These are phyloP conservation scores for Yamadazyma laniorum DNA, from an alignment of 805 yeast species.

Conservation along the genomic window DNA sequence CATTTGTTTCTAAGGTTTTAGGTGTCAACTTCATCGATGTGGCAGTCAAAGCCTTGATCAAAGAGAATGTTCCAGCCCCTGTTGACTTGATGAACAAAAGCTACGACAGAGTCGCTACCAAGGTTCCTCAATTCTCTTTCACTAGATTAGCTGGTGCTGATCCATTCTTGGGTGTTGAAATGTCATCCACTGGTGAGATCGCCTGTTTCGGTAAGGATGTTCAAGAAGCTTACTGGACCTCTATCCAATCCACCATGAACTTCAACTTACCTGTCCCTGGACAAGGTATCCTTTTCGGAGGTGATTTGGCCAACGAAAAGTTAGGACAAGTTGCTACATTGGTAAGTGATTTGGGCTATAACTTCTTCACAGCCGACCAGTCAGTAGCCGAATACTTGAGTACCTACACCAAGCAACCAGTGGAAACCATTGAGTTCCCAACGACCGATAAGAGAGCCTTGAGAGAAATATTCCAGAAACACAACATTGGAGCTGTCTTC, in stretches of 20 bases:
- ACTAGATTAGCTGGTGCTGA: constrained; percentile 97
- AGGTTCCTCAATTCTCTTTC: constrained; percentile 97
- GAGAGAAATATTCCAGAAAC: constrained; percentile 87
- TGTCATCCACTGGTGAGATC: constrained; percentile 94
- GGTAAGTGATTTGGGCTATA: constrained; percentile 74
- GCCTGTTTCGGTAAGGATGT: constrained; percentile 86
- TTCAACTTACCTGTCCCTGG: constrained; percentile 93
- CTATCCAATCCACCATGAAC: constrained; percentile 96
- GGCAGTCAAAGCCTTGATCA: constrained; percentile 81
- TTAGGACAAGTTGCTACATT: constrained; percentile 72
- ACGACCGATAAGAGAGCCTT: constrained; percentile 88
- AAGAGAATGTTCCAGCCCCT: constrained; percentile 73
- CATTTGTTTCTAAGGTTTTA: constrained; percentile 95
- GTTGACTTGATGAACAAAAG: constrained; percentile 74
- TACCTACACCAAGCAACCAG: constrained; percentile 41
- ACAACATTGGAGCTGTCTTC: constrained; percentile 83
- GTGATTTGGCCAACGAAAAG: constrained; percentile 72
- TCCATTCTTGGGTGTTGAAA: constrained; percentile 96
- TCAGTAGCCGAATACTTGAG: constrained; percentile 70
- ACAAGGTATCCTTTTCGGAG: constrained; percentile 87
- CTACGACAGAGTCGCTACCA: constrained; percentile 87
- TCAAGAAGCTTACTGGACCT: constrained; percentile 95
- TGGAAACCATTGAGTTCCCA: constrained; percentile 83
- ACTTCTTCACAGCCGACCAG: constrained; percentile 72
- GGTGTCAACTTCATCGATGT: constrained; percentile 95